phyloP scores from a whole-genome alignment of 2,329 filamentous ascomycete species.

The Ophiostoma sp. region DNA sequence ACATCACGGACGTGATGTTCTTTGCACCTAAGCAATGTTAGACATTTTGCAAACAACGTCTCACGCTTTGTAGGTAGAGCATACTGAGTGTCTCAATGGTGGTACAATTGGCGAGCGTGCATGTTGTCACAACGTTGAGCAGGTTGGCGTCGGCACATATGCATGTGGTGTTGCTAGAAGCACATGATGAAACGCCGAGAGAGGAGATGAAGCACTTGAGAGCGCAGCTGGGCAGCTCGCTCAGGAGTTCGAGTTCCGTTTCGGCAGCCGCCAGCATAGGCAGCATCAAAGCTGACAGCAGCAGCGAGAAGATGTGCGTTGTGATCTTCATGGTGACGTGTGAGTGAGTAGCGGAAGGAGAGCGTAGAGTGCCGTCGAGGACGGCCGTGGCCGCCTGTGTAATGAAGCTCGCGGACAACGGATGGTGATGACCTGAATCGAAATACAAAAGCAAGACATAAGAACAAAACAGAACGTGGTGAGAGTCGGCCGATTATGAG shows the following conservation, averaged over 20 bases:
- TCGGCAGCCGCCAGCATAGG: conserved; percentile 12
- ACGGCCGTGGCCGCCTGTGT: conserved; percentile 10
- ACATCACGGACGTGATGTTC: conserved; percentile 30
- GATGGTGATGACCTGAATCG: background rate
- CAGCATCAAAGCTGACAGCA: conserved; percentile 17
- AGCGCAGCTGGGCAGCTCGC: conserved; percentile 17
- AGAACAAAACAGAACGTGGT: conserved; percentile 2
- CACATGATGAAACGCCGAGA: conserved; percentile 9
- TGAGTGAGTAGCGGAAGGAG: background rate
- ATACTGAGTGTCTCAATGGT: conserved; percentile 20
- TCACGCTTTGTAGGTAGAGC: background rate
- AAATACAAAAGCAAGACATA: background rate
- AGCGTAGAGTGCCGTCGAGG: background rate
- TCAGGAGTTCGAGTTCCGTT: conserved; percentile 6
- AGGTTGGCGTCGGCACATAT: conserved; percentile 18
- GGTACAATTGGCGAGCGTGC: conserved; percentile 18
- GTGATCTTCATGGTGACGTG: conserved; percentile 16
- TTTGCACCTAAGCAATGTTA: conserved; percentile 24
- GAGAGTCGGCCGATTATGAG: background rate
- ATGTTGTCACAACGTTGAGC: conserved; percentile 4
- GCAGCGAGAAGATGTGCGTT: conserved; percentile 13
- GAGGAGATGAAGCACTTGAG: conserved; percentile 14
- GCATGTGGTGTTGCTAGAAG: conserved; percentile 19
- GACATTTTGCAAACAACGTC: background rate
- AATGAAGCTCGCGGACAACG: background rate